Conservation (phyloP, 768 basidiomycete genomes). For the Boletales sp. region DNA sequence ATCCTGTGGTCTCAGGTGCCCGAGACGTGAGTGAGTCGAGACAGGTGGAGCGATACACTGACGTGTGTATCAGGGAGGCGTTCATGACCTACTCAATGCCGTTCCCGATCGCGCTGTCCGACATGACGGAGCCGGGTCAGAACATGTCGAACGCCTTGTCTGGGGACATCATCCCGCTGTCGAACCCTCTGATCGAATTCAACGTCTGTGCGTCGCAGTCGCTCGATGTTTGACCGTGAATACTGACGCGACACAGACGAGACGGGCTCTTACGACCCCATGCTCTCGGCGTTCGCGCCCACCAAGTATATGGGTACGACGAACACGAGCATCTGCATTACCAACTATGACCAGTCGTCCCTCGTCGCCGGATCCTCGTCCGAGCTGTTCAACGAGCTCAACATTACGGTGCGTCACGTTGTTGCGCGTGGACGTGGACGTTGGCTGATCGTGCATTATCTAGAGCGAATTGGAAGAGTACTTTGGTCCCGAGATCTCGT, state of each 20-base stretch:
- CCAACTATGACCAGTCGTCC: constrained; percentile 34
- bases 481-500: constrained; percentile 10
- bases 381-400: constrained; percentile 30
- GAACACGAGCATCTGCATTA: constrained; percentile 30
- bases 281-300: constrained; percentile 43
- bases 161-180: constrained; percentile 27
- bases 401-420: constrained; percentile 23
- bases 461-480: constrained; percentile 12
- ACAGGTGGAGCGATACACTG: neutral
- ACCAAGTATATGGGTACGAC: constrained; percentile 43
- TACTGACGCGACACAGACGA: constrained; percentile 28
- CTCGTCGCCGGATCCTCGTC: constrained; percentile 41
- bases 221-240: too few species aligned
- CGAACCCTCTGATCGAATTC: constrained; percentile 34
- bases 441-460: neutral
- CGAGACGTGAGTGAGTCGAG: constrained; percentile 27
- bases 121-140: constrained; percentile 23
- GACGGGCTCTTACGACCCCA: constrained; percentile 41
- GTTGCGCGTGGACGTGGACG: neutral
- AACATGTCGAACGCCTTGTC: constrained; percentile 19
- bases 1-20: constrained; percentile 32
- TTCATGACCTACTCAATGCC: constrained; percentile 36
- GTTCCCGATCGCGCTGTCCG: constrained; percentile 36
- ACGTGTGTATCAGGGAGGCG: constrained; percentile 19
- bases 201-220: constrained; percentile 27